phyloP scores from a whole-genome alignment of 805 yeast species.

The Yamadazyma akitaensis region DNA sequence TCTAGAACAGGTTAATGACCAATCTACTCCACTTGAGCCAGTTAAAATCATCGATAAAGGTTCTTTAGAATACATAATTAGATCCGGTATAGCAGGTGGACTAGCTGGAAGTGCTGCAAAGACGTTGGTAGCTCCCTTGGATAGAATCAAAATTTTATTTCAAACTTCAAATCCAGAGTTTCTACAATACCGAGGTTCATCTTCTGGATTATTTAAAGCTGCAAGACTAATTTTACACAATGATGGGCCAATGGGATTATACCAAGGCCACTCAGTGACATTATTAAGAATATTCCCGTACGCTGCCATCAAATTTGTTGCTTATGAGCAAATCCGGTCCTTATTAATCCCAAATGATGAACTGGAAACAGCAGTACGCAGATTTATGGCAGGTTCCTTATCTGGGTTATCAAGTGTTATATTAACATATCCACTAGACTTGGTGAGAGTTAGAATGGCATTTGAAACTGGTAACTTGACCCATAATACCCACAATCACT shows the following conservation, averaged over 20 bases:
- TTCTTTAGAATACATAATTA: slow-evolving; percentile 70
- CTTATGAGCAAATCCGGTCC: slow-evolving; percentile 88
- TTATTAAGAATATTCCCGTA: slow-evolving; percentile 89
- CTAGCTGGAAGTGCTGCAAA: slow-evolving; percentile 95
- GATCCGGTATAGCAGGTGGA: slow-evolving; percentile 93
- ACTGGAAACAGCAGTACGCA: slow-evolving; percentile 75
- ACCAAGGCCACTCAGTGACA: slow-evolving; percentile 95
- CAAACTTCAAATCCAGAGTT: slow-evolving; percentile 95
- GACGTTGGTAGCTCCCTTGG: slow-evolving; percentile 91
- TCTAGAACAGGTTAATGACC: slow-evolving; percentile 21
- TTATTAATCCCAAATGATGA: slow-evolving; percentile 69
- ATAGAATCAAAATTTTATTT: slow-evolving; percentile 89
- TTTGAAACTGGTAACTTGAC: slow-evolving; percentile 61
- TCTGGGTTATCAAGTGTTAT: slow-evolving; percentile 87
- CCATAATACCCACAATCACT: slow-evolving; percentile 22
- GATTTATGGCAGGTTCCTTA: slow-evolving; percentile 84
- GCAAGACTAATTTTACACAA: slow-evolving; percentile 57
- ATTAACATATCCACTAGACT: slow-evolving; percentile 87
- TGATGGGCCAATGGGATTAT: slow-evolving; percentile 80
- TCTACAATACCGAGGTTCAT: slow-evolving; percentile 72
- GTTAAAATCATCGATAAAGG: slow-evolving; percentile 54
- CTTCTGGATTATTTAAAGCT: slow-evolving; percentile 73
- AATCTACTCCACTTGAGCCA: slow-evolving; percentile 27
- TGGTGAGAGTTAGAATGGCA: slow-evolving; percentile 87
- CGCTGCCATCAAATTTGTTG: slow-evolving; percentile 94